These are phyloP conservation scores for Lactarius tabidus DNA, from an alignment of 768 basidiomycete genomes.

Conservation along the genomic window DNA sequence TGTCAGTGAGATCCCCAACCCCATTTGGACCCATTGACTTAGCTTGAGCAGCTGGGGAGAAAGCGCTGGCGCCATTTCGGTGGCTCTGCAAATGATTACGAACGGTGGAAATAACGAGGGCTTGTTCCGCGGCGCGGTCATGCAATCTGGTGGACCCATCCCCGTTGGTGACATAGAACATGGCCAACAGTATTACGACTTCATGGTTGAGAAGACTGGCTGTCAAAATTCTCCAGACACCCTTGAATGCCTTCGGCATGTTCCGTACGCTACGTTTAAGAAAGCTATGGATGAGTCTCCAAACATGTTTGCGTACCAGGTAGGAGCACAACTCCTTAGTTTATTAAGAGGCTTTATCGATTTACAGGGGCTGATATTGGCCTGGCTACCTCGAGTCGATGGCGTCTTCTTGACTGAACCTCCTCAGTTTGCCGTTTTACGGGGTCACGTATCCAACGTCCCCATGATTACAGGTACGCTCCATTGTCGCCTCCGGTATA, in stretches of 20 bases:
- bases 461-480: slow-evolving; percentile 27
- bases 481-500: background rate
- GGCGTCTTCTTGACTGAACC: slow-evolving; percentile 28
- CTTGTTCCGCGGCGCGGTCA: slow-evolving; percentile 42
- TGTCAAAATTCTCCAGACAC: slow-evolving; percentile 38
- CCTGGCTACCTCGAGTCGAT: slow-evolving; percentile 31
- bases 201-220: slow-evolving; percentile 36
- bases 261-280: slow-evolving; percentile 33
- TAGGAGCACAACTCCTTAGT: slow-evolving; percentile 2
- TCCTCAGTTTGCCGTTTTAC: slow-evolving; percentile 26
- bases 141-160: slow-evolving; percentile 42
- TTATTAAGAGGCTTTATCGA: background rate
- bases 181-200: slow-evolving; percentile 40
- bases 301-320: slow-evolving; percentile 34
- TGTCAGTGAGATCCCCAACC: slow-evolving; percentile 35
- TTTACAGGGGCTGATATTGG: slow-evolving; percentile 27
- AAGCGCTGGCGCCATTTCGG: slow-evolving; percentile 51
- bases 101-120: slow-evolving; percentile 38
- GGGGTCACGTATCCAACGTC: slow-evolving; percentile 26
- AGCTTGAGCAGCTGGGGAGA: slow-evolving; percentile 42
- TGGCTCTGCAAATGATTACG: slow-evolving; percentile 41
- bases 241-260: slow-evolving; percentile 41
- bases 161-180: slow-evolving; percentile 30
- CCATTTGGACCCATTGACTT: slow-evolving; percentile 12
- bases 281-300: slow-evolving; percentile 35